phyloP scores from a whole-genome alignment of 495 filamentous ascomycete species.

The Aspergillus haitiensis region DNA sequence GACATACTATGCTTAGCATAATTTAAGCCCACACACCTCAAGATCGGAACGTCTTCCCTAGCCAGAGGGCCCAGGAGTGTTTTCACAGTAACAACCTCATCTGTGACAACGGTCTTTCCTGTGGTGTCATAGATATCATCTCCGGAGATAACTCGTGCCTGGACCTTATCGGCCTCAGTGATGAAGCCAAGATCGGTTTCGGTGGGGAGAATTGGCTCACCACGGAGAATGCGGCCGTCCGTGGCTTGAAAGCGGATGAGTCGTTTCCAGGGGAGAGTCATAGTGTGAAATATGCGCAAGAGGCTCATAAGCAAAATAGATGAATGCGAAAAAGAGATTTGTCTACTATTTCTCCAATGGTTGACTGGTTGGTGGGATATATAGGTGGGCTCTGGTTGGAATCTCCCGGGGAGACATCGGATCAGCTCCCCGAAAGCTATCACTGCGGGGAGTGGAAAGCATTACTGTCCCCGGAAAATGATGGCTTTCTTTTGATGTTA shows the following conservation, averaged over 20 bases:
- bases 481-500: too few species aligned
- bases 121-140: slow-evolving; percentile 41
- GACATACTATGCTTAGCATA: slow-evolving; percentile 41
- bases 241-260: slow-evolving; percentile 49
- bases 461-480: neutral
- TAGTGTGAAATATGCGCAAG: neutral
- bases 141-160: slow-evolving; percentile 39
- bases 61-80: slow-evolving; percentile 35
- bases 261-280: slow-evolving; percentile 40
- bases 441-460: neutral
- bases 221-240: slow-evolving; percentile 41
- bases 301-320: neutral
- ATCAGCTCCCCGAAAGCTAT: neutral
- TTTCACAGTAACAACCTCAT: slow-evolving; percentile 36
- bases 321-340: too few species aligned
- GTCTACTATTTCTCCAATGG: neutral
- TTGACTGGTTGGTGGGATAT: neutral
- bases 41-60: slow-evolving; percentile 33
- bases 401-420: neutral
- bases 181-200: slow-evolving; percentile 41
- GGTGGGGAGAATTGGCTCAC: slow-evolving; percentile 46
- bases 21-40: slow-evolving; percentile 41
- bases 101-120: slow-evolving; percentile 33
- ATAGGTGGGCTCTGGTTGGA: neutral
- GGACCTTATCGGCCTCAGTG: slow-evolving; percentile 33